These are phyloP conservation scores for Candida dubliniensis DNA, from an alignment of 1,139 yeast genomes.

Conservation along the genomic window DNA sequence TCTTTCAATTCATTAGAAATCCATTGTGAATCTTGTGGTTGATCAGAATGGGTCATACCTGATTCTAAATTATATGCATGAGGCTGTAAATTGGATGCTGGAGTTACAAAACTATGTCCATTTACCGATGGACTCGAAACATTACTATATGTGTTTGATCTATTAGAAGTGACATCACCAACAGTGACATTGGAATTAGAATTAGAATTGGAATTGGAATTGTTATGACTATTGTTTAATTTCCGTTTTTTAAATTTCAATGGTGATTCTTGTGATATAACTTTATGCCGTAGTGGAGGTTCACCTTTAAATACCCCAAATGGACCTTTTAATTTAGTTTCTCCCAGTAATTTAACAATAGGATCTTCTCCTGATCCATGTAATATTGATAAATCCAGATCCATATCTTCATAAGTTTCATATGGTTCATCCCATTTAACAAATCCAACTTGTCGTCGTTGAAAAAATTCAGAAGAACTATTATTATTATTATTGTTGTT, in stretches of 20 bases:
- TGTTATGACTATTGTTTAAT: not conserved
- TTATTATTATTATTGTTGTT: constrained; percentile 14
- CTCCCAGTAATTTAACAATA: constrained; percentile 34
- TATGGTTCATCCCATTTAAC: constrained; percentile 67
- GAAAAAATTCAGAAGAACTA: constrained; percentile 45
- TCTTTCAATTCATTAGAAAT: constrained; percentile 68
- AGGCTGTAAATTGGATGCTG: constrained; percentile 5
- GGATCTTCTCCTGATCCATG: constrained; percentile 51
- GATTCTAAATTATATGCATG: constrained; percentile 11
- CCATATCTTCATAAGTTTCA: constrained; percentile 79
- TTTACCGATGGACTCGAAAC: not conserved
- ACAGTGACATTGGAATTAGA: not conserved
- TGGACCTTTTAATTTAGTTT: constrained; percentile 69
- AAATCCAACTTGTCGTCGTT: constrained; percentile 73
- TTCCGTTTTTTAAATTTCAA: not conserved
- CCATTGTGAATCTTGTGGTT: constrained; percentile 51
- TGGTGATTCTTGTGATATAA: not conserved
- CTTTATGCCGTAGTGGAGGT: constrained; percentile 6
- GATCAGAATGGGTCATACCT: not conserved
- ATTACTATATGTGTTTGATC: not conserved
- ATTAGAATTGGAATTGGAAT: no score
- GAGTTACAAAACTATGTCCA: not conserved
- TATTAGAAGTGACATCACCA: not conserved
- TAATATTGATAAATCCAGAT: constrained; percentile 61
- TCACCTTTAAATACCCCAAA: constrained; percentile 67